A percentile compares a stretch with the other conserved stretches of the same genome.
Evolutionary conservation across 768 basidiomycete genomes (phyloP).

Genomic region (Calvatia gigantea): DNA sequence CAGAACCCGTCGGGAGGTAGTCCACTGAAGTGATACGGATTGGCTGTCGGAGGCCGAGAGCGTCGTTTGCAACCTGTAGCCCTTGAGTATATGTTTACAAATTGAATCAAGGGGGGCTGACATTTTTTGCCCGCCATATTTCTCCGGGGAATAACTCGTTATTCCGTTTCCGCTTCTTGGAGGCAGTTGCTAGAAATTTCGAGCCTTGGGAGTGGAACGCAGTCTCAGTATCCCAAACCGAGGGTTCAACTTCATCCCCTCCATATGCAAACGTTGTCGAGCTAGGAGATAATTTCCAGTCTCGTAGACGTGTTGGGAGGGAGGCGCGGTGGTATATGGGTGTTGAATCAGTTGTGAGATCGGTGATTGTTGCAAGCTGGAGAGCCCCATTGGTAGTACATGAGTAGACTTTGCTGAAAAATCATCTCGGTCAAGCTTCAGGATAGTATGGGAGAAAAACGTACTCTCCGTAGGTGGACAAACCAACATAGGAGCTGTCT

Average conservation of each 20-base stretch:
- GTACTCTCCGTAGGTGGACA: slow-evolving; percentile 48
- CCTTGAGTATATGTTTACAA: neutral
- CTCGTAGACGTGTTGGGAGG: slow-evolving; percentile 66
- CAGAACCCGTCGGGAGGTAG: slow-evolving; percentile 44
- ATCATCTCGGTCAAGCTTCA: neutral
- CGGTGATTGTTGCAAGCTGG: slow-evolving; percentile 36
- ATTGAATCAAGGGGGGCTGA: slow-evolving; percentile 24
- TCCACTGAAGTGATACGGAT: slow-evolving; percentile 70
- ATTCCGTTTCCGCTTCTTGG: slow-evolving; percentile 57
- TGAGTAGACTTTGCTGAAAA: slow-evolving; percentile 27
- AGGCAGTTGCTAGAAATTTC: slow-evolving; percentile 13
- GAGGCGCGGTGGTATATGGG: slow-evolving; percentile 19
- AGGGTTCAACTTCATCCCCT: slow-evolving; percentile 83
- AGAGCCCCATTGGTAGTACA: slow-evolving; percentile 79
- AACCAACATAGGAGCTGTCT: slow-evolving; percentile 56
- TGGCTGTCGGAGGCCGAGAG: slow-evolving; percentile 71
- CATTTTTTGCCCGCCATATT: slow-evolving; percentile 84
- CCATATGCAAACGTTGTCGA: slow-evolving; percentile 69
- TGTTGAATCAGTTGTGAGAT: slow-evolving; percentile 3
- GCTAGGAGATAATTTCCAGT: slow-evolving; percentile 58
- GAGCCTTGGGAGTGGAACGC: slow-evolving; percentile 36
- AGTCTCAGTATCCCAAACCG: slow-evolving; percentile 71
- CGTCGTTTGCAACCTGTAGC: slow-evolving; percentile 68
- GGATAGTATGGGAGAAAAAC: slow-evolving; percentile 5
- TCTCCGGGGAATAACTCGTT: slow-evolving; percentile 66